Conservation (phyloP, 108 stramenopile genomes). For the Epithemia pelagica region DNA sequence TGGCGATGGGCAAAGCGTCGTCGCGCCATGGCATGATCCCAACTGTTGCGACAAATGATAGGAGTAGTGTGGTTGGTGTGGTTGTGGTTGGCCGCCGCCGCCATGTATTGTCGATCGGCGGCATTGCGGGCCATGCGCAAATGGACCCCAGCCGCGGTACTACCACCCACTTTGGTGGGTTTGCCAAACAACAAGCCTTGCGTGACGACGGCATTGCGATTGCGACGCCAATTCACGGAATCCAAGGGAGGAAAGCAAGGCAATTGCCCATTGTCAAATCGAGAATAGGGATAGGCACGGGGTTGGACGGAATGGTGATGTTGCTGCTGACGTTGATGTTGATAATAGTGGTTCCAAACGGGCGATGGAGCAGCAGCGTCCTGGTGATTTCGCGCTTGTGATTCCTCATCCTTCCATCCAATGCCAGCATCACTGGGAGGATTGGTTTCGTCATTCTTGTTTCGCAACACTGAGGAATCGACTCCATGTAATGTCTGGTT, state of each 20-base stretch:
- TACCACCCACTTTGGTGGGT: conserved; percentile 21
- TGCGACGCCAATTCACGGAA: not conserved
- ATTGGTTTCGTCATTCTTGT: too few species aligned
- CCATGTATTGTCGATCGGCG: conserved; percentile 10
- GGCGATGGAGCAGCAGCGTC: too few species aligned
- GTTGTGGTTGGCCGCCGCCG: too few species aligned
- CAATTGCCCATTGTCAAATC: not conserved
- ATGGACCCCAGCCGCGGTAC: conserved; percentile 24
- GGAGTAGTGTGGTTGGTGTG: not conserved
- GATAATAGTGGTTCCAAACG: too few species aligned
- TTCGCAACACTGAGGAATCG: too few species aligned
- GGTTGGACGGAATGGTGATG: too few species aligned
- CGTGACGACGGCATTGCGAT: not conserved
- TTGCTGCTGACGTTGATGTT: too few species aligned
- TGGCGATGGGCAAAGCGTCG: conserved; percentile 9
- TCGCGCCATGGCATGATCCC: conserved; percentile 2
- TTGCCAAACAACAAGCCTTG: conserved; percentile 22
- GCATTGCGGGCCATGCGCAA: conserved; percentile 29
- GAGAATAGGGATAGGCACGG: not conserved
- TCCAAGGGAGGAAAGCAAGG: not conserved
- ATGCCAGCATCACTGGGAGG: too few species aligned
- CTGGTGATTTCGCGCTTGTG: too few species aligned
- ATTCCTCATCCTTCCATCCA: too few species aligned
- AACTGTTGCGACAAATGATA: conserved; percentile 3
- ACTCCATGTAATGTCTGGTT: too few species aligned